Conservation (phyloP, 2,329 filamentous ascomycete species). For the Fusarium paranaense region DNA sequence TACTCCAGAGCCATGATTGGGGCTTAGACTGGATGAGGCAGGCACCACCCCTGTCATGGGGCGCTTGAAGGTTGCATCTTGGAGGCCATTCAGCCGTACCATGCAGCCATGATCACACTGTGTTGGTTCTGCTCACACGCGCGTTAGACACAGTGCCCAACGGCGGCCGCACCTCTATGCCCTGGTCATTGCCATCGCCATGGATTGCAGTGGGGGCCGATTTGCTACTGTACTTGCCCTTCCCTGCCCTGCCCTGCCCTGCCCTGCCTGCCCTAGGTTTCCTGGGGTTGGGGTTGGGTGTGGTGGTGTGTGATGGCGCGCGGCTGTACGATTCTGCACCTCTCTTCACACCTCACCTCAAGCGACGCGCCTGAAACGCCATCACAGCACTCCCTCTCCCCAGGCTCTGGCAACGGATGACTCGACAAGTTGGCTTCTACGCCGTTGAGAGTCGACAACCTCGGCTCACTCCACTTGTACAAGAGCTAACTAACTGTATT, state of each 20-base stretch:
- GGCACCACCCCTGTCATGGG: constrained; percentile 28
- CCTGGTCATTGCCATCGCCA: not conserved
- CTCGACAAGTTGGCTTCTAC: constrained; percentile 23
- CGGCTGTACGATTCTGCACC: constrained; percentile 40
- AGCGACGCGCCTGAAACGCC: constrained; percentile 34
- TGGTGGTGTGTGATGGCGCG: constrained; percentile 32
- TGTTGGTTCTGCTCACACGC: not conserved
- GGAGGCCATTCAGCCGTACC: not conserved
- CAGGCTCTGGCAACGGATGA: constrained; percentile 14
- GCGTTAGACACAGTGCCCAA: constrained; percentile 32
- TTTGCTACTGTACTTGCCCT: not conserved
- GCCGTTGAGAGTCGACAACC: constrained; percentile 17
- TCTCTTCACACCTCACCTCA: constrained; percentile 30
- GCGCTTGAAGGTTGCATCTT: constrained; percentile 32
- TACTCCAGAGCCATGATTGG: constrained; percentile 30
- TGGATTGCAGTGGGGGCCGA: constrained; percentile 34
- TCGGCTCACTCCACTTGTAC: constrained; percentile 32
- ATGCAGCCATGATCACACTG: constrained; percentile 23
- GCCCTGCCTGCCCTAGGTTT: constrained; percentile 10
- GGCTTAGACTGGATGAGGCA: constrained; percentile 11
- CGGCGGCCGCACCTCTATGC: constrained; percentile 11
- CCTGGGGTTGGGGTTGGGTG: constrained; percentile 20
- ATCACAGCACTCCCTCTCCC: constrained; percentile 24
- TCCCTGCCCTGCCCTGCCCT: too few relatives aligned
- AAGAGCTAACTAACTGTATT: not conserved